A percentile compares a stretch with the other conserved stretches of the same genome.
Evolutionary conservation across 306 rosid species (phyloP).

Genomic region (Albizia julibrissin): DNA sequence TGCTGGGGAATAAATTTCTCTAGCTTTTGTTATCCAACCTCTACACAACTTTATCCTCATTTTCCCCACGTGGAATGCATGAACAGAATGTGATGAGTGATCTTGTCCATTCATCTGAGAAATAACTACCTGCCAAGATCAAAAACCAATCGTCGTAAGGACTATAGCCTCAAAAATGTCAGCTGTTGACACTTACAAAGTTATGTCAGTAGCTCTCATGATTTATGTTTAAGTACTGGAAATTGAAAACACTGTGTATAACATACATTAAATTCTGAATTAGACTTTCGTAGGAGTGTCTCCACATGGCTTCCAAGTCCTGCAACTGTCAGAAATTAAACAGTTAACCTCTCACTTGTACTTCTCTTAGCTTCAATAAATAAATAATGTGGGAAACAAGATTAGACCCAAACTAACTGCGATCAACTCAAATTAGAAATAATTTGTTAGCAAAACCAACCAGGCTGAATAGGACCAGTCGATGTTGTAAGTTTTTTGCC

Average conservation of each 20-base stretch:
- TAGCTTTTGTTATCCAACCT: constrained; percentile 97
- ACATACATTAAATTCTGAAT: constrained; percentile 82
- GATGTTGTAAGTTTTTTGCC: constrained; percentile 65
- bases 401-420: not conserved
- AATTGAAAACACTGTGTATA: constrained; percentile 25
- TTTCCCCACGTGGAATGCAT: constrained; percentile 86
- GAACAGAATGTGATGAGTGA: constrained; percentile 79
- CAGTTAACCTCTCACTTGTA: constrained; percentile 34
- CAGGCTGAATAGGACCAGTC: constrained; percentile 78
- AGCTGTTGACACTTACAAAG: not conserved
- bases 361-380: not conserved
- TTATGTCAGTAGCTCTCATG: not conserved
- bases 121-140: constrained; percentile 68
- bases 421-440: constrained; percentile 10
- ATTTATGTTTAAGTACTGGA: not conserved
- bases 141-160: constrained; percentile 27
- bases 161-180: constrained; percentile 11
- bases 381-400: not conserved
- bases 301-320: constrained; percentile 78
- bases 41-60: constrained; percentile 91
- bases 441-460: constrained; percentile 49
- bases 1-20: constrained; percentile 85
- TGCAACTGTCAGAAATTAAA: constrained; percentile 59
- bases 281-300: constrained; percentile 76
- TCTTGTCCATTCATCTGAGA: constrained; percentile 92